These are phyloP conservation scores for Platanthera guangdongensis DNA, from an alignment of 106 monocot species.

Conservation along the genomic window DNA sequence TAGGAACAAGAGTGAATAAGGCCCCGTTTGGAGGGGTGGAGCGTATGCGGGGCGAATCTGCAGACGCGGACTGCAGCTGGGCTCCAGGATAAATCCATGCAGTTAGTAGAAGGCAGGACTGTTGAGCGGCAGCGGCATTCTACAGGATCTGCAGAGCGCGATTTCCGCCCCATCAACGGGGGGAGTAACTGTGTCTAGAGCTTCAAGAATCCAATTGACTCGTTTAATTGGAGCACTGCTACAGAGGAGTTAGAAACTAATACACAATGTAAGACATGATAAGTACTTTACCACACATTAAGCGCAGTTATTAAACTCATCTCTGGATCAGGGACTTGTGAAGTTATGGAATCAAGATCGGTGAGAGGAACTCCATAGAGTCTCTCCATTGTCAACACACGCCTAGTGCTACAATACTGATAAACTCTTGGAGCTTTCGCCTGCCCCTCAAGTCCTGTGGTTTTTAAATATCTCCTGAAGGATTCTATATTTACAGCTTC, in stretches of 20 bases:
- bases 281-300: conserved; percentile 70
- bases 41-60: too few species aligned
- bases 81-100: too few species aligned
- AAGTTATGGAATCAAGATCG: conserved; percentile 88
- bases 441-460: conserved; percentile 65
- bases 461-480: conserved; percentile 68
- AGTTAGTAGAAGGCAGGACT: too few species aligned
- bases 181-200: neutral
- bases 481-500: conserved; percentile 84
- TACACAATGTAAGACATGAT: neutral
- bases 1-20: neutral
- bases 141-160: too few species aligned
- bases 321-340: conserved; percentile 81
- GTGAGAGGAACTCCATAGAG: conserved; percentile 96
- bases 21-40: too few species aligned
- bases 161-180: too few species aligned
- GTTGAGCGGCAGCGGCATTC: too few species aligned
- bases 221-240: neutral
- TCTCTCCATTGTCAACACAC: conserved; percentile 90
- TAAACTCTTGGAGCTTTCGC: conserved; percentile 85
- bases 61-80: too few species aligned
- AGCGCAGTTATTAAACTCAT: conserved; percentile 73
- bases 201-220: conserved; percentile 1
- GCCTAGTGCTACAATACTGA: conserved; percentile 63
- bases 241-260: neutral